phyloP scores from a whole-genome alignment of 2,329 filamentous ascomycete genomes.

The Diaporthe helianthi region DNA sequence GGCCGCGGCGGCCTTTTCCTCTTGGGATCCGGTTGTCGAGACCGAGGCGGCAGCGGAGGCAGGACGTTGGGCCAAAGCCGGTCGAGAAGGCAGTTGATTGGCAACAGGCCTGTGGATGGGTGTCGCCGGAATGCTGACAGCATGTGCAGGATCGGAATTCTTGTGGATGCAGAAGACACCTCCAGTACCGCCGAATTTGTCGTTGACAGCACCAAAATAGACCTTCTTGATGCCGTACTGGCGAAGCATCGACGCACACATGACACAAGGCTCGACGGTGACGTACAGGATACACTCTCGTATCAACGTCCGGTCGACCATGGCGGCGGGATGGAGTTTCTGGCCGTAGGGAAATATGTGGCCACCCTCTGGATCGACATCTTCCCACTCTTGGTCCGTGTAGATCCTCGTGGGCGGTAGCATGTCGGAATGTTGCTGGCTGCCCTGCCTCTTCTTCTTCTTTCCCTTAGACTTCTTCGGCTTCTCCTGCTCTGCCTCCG shows the following conservation, averaged over 20 bases:
- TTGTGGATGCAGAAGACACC: constrained; percentile 88
- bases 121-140: constrained; percentile 36
- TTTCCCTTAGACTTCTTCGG: constrained; percentile 31
- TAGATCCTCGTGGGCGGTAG: constrained; percentile 12
- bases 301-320: constrained; percentile 72
- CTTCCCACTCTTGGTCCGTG: constrained; percentile 54
- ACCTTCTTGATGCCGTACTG: constrained; percentile 89
- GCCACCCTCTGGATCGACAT: constrained; percentile 60
- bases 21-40: constrained; percentile 33
- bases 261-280: constrained; percentile 97
- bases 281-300: constrained; percentile 84
- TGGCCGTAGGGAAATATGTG: constrained; percentile 69
- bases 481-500: constrained; percentile 40
- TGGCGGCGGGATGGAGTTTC: constrained; percentile 60
- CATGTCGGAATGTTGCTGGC: constrained; percentile 38
- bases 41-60: constrained; percentile 30
- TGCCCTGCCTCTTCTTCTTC: constrained; percentile 31
- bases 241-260: constrained; percentile 92
- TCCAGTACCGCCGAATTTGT: constrained; percentile 95
- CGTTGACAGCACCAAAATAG: constrained; percentile 94
- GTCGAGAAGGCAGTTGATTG: constrained; percentile 30
- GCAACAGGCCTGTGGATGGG: constrained; percentile 41
- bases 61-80: constrained; percentile 30
- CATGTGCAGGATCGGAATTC: constrained; percentile 54
- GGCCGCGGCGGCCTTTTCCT: constrained; percentile 20